These are phyloP conservation scores for Diaporthe eres DNA, from an alignment of 2,329 filamentous ascomycete species.

Conservation along the genomic window DNA sequence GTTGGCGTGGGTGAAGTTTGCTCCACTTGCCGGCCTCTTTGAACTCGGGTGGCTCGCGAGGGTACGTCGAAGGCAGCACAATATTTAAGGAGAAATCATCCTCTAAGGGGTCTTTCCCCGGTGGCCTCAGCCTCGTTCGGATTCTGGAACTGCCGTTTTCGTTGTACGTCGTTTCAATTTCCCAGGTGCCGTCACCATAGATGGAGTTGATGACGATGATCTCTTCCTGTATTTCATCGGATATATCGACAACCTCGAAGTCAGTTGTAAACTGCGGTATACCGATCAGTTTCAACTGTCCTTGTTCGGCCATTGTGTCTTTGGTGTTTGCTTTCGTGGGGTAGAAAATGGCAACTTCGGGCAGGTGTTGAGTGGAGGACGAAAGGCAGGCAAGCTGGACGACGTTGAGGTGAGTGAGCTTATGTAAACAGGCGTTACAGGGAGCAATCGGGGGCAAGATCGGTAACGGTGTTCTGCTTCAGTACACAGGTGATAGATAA, in stretches of 20 bases:
- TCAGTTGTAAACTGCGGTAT: neutral
- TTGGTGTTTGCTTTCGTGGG: neutral
- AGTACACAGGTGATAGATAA: neutral
- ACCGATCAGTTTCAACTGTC: neutral
- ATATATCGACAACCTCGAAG: neutral
- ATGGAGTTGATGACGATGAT: constrained; percentile 14
- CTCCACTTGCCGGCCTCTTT: neutral
- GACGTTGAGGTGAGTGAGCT: neutral
- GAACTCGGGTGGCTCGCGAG: neutral
- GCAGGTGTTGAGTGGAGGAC: neutral
- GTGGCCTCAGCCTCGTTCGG: constrained; percentile 11
- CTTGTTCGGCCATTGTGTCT: neutral
- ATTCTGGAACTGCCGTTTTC: neutral
- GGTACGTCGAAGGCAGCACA: constrained; percentile 1
- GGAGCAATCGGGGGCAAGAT: neutral
- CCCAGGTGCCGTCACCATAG: constrained; percentile 5
- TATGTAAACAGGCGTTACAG: too few species aligned
- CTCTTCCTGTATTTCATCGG: constrained; percentile 4
- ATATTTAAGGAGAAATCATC: neutral
- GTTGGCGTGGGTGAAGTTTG: neutral
- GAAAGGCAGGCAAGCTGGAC: neutral
- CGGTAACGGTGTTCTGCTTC: neutral
- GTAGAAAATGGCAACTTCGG: neutral
- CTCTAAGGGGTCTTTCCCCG: neutral
- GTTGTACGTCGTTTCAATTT: constrained; percentile 10